These are phyloP conservation scores for Daldinia decipiens DNA, from an alignment of 495 filamentous ascomycete species.

Conservation along the genomic window DNA sequence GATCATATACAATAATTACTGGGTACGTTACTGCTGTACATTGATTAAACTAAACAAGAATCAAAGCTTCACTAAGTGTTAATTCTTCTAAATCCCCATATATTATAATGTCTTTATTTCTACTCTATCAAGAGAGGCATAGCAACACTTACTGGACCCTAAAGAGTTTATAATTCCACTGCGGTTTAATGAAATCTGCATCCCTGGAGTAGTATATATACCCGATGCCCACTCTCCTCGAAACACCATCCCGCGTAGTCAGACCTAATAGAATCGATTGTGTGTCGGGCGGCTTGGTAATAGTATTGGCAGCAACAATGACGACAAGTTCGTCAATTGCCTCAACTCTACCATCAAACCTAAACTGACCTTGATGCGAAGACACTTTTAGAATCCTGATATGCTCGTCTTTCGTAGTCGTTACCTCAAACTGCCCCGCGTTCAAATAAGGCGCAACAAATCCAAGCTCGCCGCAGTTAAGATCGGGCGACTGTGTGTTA, in stretches of 20 bases:
- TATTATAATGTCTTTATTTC: neutral
- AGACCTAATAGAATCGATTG: neutral
- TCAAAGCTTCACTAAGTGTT: no score
- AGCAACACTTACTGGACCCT: neutral
- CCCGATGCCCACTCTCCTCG: neutral
- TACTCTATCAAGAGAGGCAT: neutral
- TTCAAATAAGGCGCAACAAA: neutral
- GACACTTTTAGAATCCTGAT: neutral
- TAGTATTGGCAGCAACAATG: neutral
- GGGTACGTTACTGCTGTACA: no score
- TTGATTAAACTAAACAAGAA: no score
- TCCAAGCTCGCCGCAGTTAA: neutral
- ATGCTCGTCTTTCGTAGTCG: neutral
- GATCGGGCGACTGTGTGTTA: neutral
- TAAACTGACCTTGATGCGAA: neutral
- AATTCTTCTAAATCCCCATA: no score
- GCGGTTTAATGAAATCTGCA: neutral
- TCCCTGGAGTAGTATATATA: conserved; percentile 2
- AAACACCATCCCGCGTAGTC: neutral
- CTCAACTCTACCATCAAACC: neutral
- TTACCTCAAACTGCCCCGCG: neutral
- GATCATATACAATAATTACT: no score
- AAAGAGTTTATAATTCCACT: neutral
- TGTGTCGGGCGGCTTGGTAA: neutral
- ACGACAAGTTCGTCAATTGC: neutral